These are phyloP conservation scores for Byssoonygena ceratinophila DNA, from an alignment of 2,329 filamentous ascomycete species.

Conservation along the genomic window DNA sequence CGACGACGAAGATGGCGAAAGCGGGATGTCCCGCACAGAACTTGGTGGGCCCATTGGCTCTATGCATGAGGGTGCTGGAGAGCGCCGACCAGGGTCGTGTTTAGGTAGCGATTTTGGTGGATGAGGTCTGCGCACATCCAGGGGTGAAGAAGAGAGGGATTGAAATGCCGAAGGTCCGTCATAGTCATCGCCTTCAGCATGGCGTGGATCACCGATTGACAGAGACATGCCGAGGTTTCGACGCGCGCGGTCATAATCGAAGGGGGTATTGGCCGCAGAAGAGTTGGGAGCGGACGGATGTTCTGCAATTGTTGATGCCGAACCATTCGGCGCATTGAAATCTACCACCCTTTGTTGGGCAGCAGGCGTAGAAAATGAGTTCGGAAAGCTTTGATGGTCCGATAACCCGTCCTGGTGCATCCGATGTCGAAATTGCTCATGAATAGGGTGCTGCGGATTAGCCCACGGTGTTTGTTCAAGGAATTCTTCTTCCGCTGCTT, in stretches of 20 bases:
- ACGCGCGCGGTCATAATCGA: constrained; percentile 30
- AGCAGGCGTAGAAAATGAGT: constrained; percentile 34
- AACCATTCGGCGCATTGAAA: constrained; percentile 35
- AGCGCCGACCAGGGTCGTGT: constrained; percentile 20
- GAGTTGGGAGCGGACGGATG: constrained; percentile 34
- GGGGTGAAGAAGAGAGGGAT: constrained; percentile 31
- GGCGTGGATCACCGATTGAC: constrained; percentile 19
- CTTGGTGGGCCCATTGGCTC: constrained; percentile 14
- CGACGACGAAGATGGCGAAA: constrained; percentile 26
- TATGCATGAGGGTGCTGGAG: constrained; percentile 15
- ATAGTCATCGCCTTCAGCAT: constrained; percentile 26
- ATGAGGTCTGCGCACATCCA: constrained; percentile 31
- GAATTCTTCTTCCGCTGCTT: constrained; percentile 70
- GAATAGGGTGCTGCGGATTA: constrained; percentile 69
- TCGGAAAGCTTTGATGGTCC: constrained; percentile 27
- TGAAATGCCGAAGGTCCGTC: constrained; percentile 29
- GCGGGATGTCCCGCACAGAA: constrained; percentile 17
- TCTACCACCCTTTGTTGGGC: constrained; percentile 37
- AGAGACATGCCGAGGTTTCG: constrained; percentile 15
- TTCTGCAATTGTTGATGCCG: constrained; percentile 39
- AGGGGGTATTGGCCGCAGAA: constrained; percentile 36
- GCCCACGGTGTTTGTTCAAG: constrained; percentile 87
- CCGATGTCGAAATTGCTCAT: constrained; percentile 41
- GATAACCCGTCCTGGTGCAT: constrained; percentile 26
- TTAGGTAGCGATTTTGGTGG: constrained; percentile 20